phyloP scores from a whole-genome alignment of 208 protist species.

The Tritrichomonas foetus region DNA sequence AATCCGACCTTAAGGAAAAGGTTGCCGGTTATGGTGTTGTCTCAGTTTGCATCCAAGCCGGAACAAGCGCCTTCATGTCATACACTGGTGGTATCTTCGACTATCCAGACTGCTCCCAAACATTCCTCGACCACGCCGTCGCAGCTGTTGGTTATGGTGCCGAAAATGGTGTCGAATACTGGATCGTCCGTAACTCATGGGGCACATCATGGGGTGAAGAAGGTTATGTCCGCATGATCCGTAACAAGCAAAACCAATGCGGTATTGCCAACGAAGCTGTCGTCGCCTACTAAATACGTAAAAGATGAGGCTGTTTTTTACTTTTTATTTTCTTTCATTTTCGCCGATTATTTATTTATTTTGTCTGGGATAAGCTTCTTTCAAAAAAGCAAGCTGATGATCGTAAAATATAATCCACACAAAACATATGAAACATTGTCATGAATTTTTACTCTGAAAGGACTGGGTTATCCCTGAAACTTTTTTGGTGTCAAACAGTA shows the following conservation, averaged over 20 bases:
- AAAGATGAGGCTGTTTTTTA: too few species aligned
- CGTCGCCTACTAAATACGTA: too few species aligned
- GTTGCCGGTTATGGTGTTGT: background rate
- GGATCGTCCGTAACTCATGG: too few species aligned
- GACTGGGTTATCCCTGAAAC: too few species aligned
- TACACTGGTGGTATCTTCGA: slow-evolving; percentile 53
- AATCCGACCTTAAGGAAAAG: background rate
- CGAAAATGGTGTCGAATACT: slow-evolving; percentile 34
- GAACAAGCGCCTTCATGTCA: slow-evolving; percentile 42
- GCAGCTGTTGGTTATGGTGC: slow-evolving; percentile 41
- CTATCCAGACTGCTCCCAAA: slow-evolving; percentile 35
- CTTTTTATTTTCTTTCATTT: too few species aligned
- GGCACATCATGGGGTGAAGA: slow-evolving; percentile 58
- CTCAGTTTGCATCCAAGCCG: background rate
- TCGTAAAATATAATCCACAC: too few species aligned
- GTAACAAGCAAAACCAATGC: slow-evolving; percentile 54
- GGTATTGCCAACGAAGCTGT: slow-evolving; percentile 45
- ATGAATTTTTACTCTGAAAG: too few species aligned
- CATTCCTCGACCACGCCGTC: slow-evolving; percentile 49
- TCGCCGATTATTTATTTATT: too few species aligned
- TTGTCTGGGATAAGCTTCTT: too few species aligned
- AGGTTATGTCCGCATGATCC: slow-evolving; percentile 46
- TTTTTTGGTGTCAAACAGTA: too few species aligned
- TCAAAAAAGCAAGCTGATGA: too few species aligned
- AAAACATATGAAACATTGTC: too few species aligned